Percentiles rank a stretch among this genome's conserved stretches.
phyloP scores from a whole-genome alignment of 2,329 filamentous ascomycete genomes.

The Cadophora malorum region DNA sequence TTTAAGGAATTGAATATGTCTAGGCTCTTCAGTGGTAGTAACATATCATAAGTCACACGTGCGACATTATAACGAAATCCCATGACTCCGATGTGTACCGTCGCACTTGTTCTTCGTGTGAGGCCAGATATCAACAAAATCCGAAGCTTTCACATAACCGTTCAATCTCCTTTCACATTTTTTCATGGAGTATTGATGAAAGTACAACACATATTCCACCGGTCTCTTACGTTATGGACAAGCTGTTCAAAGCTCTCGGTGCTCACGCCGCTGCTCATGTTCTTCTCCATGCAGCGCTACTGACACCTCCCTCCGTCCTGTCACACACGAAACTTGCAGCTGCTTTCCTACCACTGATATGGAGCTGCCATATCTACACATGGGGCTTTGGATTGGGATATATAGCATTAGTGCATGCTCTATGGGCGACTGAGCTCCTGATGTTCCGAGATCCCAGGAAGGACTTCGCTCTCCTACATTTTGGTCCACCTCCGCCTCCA shows the following conservation, averaged over 20 bases:
- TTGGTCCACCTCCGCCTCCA: neutral
- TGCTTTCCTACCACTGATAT: constrained; percentile 25
- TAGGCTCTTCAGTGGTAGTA: no score
- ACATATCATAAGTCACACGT: neutral
- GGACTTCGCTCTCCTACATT: constrained; percentile 23
- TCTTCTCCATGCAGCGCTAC: constrained; percentile 23
- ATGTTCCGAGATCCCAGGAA: constrained; percentile 25
- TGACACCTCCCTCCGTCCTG: constrained; percentile 27
- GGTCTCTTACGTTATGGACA: neutral
- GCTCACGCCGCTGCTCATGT: constrained; percentile 16
- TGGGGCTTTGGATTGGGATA: constrained; percentile 24
- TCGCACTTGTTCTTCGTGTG: neutral
- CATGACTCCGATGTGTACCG: constrained; percentile 3
- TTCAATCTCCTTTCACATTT: neutral
- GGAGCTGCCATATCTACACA: constrained; percentile 23
- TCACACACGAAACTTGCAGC: constrained; percentile 23
- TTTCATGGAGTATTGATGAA: no score
- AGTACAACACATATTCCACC: neutral
- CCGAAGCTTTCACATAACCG: neutral
- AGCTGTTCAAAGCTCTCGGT: constrained; percentile 7
- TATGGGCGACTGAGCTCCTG: constrained; percentile 30
- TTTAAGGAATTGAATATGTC: neutral
- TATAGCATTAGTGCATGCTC: constrained; percentile 17
- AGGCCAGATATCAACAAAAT: constrained; percentile 4
- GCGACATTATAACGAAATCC: neutral